Percentiles rank a stretch among this genome's conserved stretches.
phyloP scores from a whole-genome alignment of 768 basidiomycete genomes.

The Tricholoma bakamatsutake region DNA sequence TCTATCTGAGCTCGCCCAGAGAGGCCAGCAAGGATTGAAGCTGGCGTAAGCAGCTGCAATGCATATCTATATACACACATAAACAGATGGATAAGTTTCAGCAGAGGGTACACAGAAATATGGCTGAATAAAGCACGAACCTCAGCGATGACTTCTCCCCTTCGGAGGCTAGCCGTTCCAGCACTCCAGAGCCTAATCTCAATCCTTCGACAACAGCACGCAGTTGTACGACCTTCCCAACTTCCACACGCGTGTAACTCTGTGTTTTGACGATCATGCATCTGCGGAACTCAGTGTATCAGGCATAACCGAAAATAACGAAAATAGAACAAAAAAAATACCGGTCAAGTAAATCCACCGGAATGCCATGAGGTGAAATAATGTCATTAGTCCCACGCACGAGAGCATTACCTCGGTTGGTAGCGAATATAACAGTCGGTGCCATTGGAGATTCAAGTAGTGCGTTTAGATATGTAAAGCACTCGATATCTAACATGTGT shows the following conservation, averaged over 20 bases:
- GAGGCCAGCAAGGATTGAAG: slow-evolving; percentile 77
- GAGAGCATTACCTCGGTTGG: slow-evolving; percentile 88
- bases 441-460: slow-evolving; percentile 95
- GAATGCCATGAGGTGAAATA: slow-evolving; percentile 87
- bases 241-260: slow-evolving; percentile 75
- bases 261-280: slow-evolving; percentile 96
- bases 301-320: slow-evolving; percentile 1
- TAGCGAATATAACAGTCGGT: slow-evolving; percentile 94
- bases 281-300: slow-evolving; percentile 28
- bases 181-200: slow-evolving; percentile 64
- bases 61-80: slow-evolving; percentile 56
- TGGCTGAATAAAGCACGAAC: slow-evolving; percentile 31
- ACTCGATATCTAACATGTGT: slow-evolving; percentile 99
- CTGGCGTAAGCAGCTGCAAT: slow-evolving; percentile 86
- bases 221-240: slow-evolving; percentile 80
- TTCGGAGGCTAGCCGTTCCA: slow-evolving; percentile 76
- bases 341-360: slow-evolving; percentile 91
- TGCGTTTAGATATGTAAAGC: slow-evolving; percentile 97
- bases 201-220: slow-evolving; percentile 86
- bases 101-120: not conserved
- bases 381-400: slow-evolving; percentile 94
- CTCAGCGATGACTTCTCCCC: slow-evolving; percentile 79
- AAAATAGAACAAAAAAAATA: slow-evolving; percentile 26
- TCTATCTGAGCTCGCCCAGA: slow-evolving; percentile 78
- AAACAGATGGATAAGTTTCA: not conserved